Evolutionary conservation across 805 yeast species (phyloP), one percentile per base, ranked within the genome.

Genomic region (Candida lessepsii): DNA sequence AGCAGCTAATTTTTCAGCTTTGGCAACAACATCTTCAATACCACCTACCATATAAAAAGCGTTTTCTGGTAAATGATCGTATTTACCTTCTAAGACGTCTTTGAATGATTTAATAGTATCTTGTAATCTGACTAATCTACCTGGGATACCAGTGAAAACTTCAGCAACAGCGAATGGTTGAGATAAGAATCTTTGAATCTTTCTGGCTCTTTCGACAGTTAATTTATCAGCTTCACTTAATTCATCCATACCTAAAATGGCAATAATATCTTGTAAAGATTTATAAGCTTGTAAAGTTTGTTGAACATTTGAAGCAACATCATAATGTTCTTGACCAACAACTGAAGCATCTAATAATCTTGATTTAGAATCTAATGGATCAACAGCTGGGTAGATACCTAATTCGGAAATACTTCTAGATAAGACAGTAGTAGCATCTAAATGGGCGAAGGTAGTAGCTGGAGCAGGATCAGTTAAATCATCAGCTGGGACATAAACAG

Each of bases 41-140:
- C 96, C 96, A 79, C 99, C 99, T 75, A 93, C 99, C 99, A 93
- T 93, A 77, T 93, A 93, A 95, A 93, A 93, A 63, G 99, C 99
- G 70, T 84, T 86, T 80, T 93, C 99, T 70, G 99, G 99, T 65
- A 93, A 83, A 78, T 84, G 83, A 76, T 93, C 99, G 80, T 93
- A 89, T 81, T 93, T 93, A 78, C 99, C 99, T 28, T 80, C 97
- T 65, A 93, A 82, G 62, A 93, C 96, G 64, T 82, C 99, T 80
- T 81, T 89, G 91, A 93, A 93, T 46, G 98, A 91, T 56, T 73
- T 68, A 67, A 93, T 76, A 60, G 98, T 93, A 63, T 93, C 98
- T 79, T 86, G 85, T 71, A 93, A 81, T 76, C 96, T 83, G 54
- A 93, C 99, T 70, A 93, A 83, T 71, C 83, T 87, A 78, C 99